These are phyloP conservation scores for Samsoniella hepiali DNA, from an alignment of 2,329 filamentous ascomycete species.

Conservation along the genomic window DNA sequence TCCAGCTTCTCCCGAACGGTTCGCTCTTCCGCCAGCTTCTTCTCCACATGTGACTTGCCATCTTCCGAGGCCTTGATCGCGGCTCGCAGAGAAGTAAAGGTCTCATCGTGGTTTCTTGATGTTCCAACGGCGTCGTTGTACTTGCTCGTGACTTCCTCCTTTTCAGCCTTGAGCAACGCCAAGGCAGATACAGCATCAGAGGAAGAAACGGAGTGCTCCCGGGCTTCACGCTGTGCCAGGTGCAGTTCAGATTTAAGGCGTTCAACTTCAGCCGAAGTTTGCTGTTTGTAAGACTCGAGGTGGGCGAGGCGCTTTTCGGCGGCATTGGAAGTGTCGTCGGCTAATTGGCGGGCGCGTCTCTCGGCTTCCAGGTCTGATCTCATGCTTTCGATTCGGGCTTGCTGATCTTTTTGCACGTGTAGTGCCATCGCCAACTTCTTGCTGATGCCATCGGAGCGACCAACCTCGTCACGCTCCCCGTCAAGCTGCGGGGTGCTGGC, in stretches of 20 bases:
- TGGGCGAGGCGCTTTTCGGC: constrained; percentile 81
- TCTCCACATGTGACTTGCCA: constrained; percentile 72
- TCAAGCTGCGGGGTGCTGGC: constrained; percentile 58
- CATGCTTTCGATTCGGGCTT: constrained; percentile 67
- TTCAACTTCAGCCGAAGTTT: constrained; percentile 80
- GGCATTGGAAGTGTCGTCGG: constrained; percentile 81
- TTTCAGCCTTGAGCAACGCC: constrained; percentile 80
- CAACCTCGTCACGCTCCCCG: constrained; percentile 59
- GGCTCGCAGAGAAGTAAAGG: constrained; percentile 71
- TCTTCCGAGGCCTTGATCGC: constrained; percentile 77
- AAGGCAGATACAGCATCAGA: constrained; percentile 73
- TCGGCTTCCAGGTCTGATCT: constrained; percentile 75
- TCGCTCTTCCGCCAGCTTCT: constrained; percentile 80
- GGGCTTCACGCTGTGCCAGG: constrained; percentile 68
- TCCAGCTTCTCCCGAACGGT: constrained; percentile 72
- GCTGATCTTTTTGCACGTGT: constrained; percentile 75
- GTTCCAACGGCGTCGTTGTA: constrained; percentile 65
- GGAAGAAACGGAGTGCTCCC: constrained; percentile 76
- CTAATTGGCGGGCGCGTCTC: constrained; percentile 73
- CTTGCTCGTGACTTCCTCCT: constrained; percentile 68
- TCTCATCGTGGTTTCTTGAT: constrained; percentile 65
- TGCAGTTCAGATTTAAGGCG: constrained; percentile 82
- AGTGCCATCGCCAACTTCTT: constrained; percentile 80
- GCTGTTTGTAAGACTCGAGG: constrained; percentile 78
- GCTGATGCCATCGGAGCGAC: constrained; percentile 64